Evolutionary conservation across 208 protist genomes (phyloP).

Genomic region (Phytomonas francai): DNA sequence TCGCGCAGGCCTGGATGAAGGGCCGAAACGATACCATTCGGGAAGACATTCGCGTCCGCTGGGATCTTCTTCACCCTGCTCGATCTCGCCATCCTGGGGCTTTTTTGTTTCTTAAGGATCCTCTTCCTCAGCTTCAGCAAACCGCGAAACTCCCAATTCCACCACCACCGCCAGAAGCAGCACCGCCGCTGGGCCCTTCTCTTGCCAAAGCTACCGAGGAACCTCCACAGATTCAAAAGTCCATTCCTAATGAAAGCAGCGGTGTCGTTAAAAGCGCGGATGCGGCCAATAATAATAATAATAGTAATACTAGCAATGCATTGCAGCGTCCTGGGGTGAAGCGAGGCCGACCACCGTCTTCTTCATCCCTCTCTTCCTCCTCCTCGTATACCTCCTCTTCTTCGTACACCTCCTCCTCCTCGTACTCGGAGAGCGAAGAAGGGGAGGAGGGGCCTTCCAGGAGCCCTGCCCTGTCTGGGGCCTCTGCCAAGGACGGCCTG

Average conservation of each 20-base stretch:
- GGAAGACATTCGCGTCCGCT: conserved; percentile 71
- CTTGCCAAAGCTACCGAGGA: not conserved
- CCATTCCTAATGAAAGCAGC: not conserved
- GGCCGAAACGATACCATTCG: conserved; percentile 47
- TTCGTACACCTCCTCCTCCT: no score
- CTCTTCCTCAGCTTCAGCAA: conserved; percentile 37
- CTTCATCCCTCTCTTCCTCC: no score
- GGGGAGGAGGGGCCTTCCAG: no score
- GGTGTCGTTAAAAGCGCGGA: not conserved
- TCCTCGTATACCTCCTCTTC: no score
- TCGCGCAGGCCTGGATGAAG: conserved; percentile 73
- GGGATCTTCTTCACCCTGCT: conserved; percentile 60
- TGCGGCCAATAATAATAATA: conserved; percentile 5
- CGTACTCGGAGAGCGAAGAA: no score
- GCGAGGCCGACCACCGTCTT: no score
- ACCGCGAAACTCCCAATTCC: conserved; percentile 14
- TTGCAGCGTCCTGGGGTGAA: no score
- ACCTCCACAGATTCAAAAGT: not conserved
- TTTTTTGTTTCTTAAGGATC: conserved; percentile 35
- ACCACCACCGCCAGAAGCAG: not conserved
- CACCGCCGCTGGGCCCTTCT: not conserved
- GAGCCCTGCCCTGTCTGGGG: no score
- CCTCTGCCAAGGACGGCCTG: no score
- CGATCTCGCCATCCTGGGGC: conserved; percentile 39
- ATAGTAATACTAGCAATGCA: not conserved